These are phyloP conservation scores for Arachnopeziza araneosa DNA, from an alignment of 2,329 filamentous ascomycete genomes.

Conservation along the genomic window DNA sequence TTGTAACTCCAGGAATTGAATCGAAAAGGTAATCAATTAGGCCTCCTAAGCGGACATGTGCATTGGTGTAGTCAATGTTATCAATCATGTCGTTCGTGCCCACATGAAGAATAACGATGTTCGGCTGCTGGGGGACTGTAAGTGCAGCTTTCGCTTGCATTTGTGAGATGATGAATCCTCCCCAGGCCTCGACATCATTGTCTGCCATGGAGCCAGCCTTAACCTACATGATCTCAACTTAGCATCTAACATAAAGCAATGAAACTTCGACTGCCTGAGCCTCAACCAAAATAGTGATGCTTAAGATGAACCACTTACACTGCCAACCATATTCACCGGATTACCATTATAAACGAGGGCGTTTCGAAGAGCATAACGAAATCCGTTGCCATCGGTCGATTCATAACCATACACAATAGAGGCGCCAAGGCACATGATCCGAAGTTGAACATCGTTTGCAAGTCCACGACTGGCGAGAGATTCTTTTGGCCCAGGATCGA, in stretches of 20 bases:
- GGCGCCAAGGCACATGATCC: constrained; percentile 7
- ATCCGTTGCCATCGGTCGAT: constrained; percentile 8
- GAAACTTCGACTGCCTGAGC: no score
- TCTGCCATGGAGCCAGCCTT: constrained; percentile 8
- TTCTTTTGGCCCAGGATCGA: no score
- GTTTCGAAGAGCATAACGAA: constrained; percentile 6
- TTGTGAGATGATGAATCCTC: constrained; percentile 4
- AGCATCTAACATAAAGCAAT: no score
- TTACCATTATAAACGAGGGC: constrained; percentile 6
- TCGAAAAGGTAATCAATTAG: constrained; percentile 2
- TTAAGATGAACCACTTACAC: neutral
- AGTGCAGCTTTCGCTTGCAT: constrained; percentile 3
- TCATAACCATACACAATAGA: constrained; percentile 7
- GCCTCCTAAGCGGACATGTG: neutral
- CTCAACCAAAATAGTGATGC: no score
- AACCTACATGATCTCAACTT: no score
- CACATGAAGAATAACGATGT: constrained; percentile 8
- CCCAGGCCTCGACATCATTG: constrained; percentile 8
- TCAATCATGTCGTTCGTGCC: constrained; percentile 7
- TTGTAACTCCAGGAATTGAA: neutral
- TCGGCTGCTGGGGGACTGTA: constrained; percentile 1
- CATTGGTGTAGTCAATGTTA: constrained; percentile 1
- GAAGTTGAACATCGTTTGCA: neutral
- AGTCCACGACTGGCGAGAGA: neutral
- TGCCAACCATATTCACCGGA: constrained; percentile 10